Evolutionary conservation across 148 eudicot genomes (phyloP), one percentile per base, ranked within the genome.

Genomic region (Amaranthus cruentus): DNA sequence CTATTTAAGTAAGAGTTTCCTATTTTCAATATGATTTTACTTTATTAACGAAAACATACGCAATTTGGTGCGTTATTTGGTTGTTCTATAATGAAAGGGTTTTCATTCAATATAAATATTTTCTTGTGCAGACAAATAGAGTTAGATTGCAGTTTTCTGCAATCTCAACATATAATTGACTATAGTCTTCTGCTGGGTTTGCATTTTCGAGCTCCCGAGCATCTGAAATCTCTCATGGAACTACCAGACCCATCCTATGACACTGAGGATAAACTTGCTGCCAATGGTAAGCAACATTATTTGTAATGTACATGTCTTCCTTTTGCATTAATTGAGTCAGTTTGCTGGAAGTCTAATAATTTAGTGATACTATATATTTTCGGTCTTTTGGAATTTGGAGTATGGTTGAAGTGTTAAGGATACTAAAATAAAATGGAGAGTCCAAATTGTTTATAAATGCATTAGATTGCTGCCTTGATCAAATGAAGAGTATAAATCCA

Each of bases 131-230:
- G 97, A 73, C 98, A 93, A 84, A 79, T 95, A 55, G 80, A 82
- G 68, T 73, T 91, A 62, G 98, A 95, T 76, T 84, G 91, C 81
- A 78, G 47, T 78, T 95, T 95, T 78, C 84, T 95, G 64, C 90
- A 95, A 81, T 87, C 93, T 79, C 97, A 89, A 83, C 76, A 76
- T 14, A 89, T 91, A 75, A 89, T 91, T 69, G 97, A 91, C 74
- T 91, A 91, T 69, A 91, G 97, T 81, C 94, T 91, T 78, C 89
- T 91, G 13, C 52, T 91, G 79, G 97, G 97, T 18, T 76, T 91
- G 83, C 97, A 91, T 84, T 91, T 91, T 65, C 87, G 97, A 80
- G 97, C 97, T 77, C 98, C 98, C 58, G 87, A 90, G 83, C 91
- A 91, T 82, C 85, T 91, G 74, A 88, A 79, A 84, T 77, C 90